phyloP scores from a whole-genome alignment of 148 eudicot species.

The Camellia lanceoleosa region DNA sequence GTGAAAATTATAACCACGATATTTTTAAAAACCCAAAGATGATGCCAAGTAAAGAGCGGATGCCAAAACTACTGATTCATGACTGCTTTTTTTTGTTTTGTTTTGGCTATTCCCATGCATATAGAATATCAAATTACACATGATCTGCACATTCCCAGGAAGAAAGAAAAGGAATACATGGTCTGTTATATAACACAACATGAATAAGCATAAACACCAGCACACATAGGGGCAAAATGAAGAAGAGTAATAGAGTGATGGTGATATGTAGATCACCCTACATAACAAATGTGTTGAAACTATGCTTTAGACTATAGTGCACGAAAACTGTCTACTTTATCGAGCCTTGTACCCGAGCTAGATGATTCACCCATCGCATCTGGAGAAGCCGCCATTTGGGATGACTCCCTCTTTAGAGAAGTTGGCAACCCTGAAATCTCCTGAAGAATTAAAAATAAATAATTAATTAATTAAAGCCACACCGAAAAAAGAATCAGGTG shows the following conservation, averaged over 20 bases:
- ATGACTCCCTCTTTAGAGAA: constrained; percentile 36
- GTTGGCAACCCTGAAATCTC: constrained; percentile 53
- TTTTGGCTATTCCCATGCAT: too few species aligned
- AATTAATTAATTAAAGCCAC: not conserved
- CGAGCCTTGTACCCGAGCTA: constrained; percentile 50
- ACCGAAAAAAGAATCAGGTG: not conserved
- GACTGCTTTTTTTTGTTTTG: too few species aligned
- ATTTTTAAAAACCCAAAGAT: too few species aligned
- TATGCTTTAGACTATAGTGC: constrained; percentile 19
- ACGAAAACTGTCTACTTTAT: constrained; percentile 42
- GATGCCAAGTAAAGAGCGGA: too few species aligned
- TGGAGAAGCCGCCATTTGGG: constrained; percentile 35
- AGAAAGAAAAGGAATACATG: too few species aligned
- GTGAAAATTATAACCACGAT: too few species aligned
- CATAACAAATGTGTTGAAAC: not conserved
- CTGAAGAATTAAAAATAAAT: constrained; percentile 16
- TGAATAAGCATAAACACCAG: too few species aligned
- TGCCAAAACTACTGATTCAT: too few species aligned
- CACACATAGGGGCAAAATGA: too few species aligned
- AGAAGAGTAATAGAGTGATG: not conserved
- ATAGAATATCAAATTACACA: too few species aligned
- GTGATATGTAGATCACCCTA: not conserved
- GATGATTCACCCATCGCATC: constrained; percentile 52
- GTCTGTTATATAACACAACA: too few species aligned
- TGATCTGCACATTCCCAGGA: too few species aligned